phyloP scores from a whole-genome alignment of 257 asterid genomes.

The Pogostemon cablin region DNA sequence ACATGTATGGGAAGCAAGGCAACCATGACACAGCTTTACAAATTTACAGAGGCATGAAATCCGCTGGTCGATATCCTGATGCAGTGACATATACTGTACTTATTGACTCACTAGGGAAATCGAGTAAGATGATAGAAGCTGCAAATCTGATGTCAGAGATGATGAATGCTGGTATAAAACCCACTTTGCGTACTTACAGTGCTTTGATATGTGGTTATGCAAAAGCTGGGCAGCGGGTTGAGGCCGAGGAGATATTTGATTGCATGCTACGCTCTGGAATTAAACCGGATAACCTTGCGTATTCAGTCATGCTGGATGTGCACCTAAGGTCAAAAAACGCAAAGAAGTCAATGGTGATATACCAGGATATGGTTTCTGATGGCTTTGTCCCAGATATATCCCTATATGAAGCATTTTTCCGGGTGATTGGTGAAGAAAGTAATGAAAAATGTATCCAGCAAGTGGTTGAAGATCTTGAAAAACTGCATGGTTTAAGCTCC shows the following conservation, averaged over 20 bases:
- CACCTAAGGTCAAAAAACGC: constrained; percentile 67
- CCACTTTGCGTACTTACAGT: constrained; percentile 84
- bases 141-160: constrained; percentile 85
- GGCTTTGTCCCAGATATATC: constrained; percentile 71
- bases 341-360: constrained; percentile 62
- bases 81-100: constrained; percentile 91
- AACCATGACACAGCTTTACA: constrained; percentile 71
- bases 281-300: constrained; percentile 82
- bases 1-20: constrained; percentile 86
- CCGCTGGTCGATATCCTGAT: constrained; percentile 81
- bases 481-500: constrained; percentile 56
- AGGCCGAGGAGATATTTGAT: constrained; percentile 72
- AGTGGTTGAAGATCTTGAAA: constrained; percentile 73
- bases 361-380: constrained; percentile 67
- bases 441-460: constrained; percentile 49
- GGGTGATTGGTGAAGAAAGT: constrained; percentile 57
- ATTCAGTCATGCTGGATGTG: constrained; percentile 80
- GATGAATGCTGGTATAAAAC: constrained; percentile 73
- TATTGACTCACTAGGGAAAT: constrained; percentile 88
- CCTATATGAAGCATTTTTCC: constrained; percentile 63
- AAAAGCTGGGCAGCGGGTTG: constrained; percentile 67
- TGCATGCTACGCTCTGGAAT: constrained; percentile 89
- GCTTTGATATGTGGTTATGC: constrained; percentile 97
- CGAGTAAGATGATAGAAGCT: constrained; percentile 80
- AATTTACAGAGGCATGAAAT: constrained; percentile 69